These are phyloP conservation scores for Scleroderma citrinum DNA, from an alignment of 768 basidiomycete genomes.

Conservation along the genomic window DNA sequence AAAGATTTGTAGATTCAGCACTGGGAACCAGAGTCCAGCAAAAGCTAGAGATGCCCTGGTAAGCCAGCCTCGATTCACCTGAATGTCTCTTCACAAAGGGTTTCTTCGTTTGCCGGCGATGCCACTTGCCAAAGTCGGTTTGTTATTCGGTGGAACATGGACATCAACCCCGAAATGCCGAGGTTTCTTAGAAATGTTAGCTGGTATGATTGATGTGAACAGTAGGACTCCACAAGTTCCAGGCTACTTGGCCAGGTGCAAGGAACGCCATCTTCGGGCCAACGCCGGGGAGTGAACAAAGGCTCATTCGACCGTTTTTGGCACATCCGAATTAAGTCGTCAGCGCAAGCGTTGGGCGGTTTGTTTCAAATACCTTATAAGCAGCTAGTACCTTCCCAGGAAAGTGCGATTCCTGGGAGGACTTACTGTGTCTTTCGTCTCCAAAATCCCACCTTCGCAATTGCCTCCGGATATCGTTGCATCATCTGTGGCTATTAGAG, in stretches of 20 bases:
- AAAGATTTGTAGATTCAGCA: slow-evolving; percentile 74
- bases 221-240: slow-evolving; percentile 58
- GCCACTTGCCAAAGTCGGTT: slow-evolving; percentile 94
- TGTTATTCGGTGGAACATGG: slow-evolving; percentile 92
- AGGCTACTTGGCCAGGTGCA: slow-evolving; percentile 74
- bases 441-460: slow-evolving; percentile 92
- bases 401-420: neutral
- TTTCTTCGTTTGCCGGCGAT: slow-evolving; percentile 72
- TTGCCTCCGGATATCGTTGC: slow-evolving; percentile 63
- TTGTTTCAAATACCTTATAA: slow-evolving; percentile 64
- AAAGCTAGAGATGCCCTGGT: neutral
- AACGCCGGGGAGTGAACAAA: slow-evolving; percentile 85
- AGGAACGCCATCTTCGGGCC: slow-evolving; percentile 97
- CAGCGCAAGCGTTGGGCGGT: slow-evolving; percentile 62
- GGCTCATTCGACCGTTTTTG: slow-evolving; percentile 80
- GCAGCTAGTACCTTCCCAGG: neutral
- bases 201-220: neutral
- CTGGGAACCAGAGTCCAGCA: slow-evolving; percentile 29
- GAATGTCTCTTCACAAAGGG: slow-evolving; percentile 92
- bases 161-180: slow-evolving; percentile 95
- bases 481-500: slow-evolving; percentile 58
- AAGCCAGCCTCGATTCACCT: slow-evolving; percentile 38
- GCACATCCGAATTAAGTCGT: slow-evolving; percentile 78
- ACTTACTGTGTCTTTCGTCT: slow-evolving; percentile 75
- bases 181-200: slow-evolving; percentile 48